Evolutionary conservation across 768 basidiomycete genomes (phyloP), one percentile per base, ranked within the genome.

Genomic region (Crucibulum laeve): DNA sequence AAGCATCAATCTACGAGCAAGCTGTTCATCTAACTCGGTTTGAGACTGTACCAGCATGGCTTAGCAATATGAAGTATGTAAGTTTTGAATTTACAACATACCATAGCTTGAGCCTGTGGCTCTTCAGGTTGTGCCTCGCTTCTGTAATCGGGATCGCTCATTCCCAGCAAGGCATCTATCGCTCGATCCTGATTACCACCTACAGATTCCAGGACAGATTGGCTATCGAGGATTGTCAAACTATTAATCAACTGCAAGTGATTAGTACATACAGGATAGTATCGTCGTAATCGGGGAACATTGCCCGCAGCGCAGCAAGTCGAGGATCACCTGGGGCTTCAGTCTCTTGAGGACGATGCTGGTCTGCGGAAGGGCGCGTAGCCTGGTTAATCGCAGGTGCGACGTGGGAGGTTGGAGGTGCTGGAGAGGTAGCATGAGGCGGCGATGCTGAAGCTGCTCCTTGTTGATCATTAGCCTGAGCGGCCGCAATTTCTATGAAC

Each of bases 211-310:
- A 93, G 68, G 0, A 93, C 83, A 5, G 80, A 82, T 55, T 73
- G 71, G 30, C 84, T 87, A 21, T 40, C 33, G 3, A 38, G 14
- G 24, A 39, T 18, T 21, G 26, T 44, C 40, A 38, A 41, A 22
- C 41, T 21, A 43, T 38, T 10, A 26, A 30, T 22, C 5, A 40
- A 24, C 18, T 17, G 25, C 32, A 24, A 10, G 38, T 23, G 46
- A 18, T 35, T 4, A 18, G 6, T 22, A 70, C 79, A 39, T 54
- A 84, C 82, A 91, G 64, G 39, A 90, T 67, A n/a, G 70, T 56
- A 39, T 82, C 76, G 48, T 91, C 88, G 52, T 88, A 89, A 60
- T 84, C 83, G 4, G 88, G 88, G 59, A 91, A 91, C 73, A 90
- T 82, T 5, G 71, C 75, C 36, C 73, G 76, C 37, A 90, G 67